Evolutionary conservation across 83 land plant genomes (phyloP).

Genomic region (Diphasiastrum complanatum): DNA sequence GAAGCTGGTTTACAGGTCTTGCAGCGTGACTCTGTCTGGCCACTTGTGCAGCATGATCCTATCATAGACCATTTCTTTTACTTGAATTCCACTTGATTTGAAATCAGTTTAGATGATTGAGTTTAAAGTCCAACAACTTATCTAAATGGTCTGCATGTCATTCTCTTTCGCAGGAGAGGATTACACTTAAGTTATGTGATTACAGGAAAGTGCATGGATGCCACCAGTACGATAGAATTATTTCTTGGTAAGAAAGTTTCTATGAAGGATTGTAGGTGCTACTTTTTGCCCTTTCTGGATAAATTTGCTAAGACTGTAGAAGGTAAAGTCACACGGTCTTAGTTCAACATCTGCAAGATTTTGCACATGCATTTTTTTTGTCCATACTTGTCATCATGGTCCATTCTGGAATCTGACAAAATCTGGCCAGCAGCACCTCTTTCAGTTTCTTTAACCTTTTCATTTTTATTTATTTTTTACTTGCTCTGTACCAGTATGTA

Average conservation of each 20-base stretch:
- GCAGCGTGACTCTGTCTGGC: not conserved
- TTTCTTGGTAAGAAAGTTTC: slow-evolving; percentile 62
- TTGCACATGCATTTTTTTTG: no score
- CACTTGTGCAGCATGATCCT: not conserved
- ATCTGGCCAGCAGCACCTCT: no score
- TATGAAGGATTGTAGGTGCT: no score
- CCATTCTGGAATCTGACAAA: no score
- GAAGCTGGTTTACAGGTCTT: slow-evolving; percentile 75
- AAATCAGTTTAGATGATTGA: not conserved
- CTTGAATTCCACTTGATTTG: no score
- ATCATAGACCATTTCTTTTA: not conserved
- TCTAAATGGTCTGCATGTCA: slow-evolving; percentile 1
- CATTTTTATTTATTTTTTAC: no score
- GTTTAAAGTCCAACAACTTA: not conserved
- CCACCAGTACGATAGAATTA: slow-evolving; percentile 70
- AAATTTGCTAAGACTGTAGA: not conserved
- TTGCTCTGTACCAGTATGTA: no score
- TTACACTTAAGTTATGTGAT: slow-evolving; percentile 62
- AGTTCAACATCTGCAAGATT: no score
- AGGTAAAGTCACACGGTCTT: no score
- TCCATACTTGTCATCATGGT: no score
- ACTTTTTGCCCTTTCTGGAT: no score
- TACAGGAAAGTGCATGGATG: slow-evolving; percentile 57
- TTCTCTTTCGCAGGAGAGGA: slow-evolving; percentile 49
- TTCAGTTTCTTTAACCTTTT: no score